Evolutionary conservation across 164 flowering plant species (phyloP).

Genomic region (Vitis rotundifolia): DNA sequence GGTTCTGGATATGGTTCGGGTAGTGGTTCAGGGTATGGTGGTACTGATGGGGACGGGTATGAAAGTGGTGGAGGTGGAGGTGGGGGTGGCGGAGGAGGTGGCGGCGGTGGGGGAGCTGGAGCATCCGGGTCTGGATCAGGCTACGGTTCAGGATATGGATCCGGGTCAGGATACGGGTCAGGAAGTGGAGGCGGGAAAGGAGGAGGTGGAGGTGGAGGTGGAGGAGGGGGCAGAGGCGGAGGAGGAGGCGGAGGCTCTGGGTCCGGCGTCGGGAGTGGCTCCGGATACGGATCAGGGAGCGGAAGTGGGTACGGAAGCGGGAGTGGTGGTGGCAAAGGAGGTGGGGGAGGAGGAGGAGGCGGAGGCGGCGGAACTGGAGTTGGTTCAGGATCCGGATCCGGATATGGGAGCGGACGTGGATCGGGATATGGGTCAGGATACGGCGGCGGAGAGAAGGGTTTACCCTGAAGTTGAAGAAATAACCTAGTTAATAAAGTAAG

Average conservation of each 20-base stretch:
- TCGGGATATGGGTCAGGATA: too few species aligned
- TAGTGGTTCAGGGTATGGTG: conserved; percentile 23
- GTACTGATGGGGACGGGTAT: conserved; percentile 9
- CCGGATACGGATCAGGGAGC: neutral
- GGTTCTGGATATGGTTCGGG: conserved; percentile 19
- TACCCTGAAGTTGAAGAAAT: too few species aligned
- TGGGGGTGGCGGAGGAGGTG: conserved; percentile 10
- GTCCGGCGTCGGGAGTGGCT: conserved; percentile 3
- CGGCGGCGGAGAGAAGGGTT: too few species aligned
- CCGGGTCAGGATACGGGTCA: too few species aligned
- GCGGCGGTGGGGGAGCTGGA: conserved; percentile 13
- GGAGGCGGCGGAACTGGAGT: neutral
- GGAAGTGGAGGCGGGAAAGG: too few species aligned
- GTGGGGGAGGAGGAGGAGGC: neutral
- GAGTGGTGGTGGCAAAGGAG: neutral
- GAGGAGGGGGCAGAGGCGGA: conserved; percentile 13
- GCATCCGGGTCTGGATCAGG: conserved; percentile 2
- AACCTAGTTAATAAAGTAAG: too few species aligned
- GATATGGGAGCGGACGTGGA: too few species aligned
- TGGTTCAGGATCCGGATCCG: too few species aligned
- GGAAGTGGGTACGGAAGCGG: neutral
- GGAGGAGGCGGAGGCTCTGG: conserved; percentile 17
- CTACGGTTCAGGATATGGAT: too few species aligned
- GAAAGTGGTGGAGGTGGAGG: conserved; percentile 12
- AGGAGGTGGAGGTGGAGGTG: conserved; percentile 15